A percentile compares a stretch with the other conserved stretches of the same genome.
phyloP scores from a whole-genome alignment of 2,329 filamentous ascomycete genomes.

The Madurella fahalii region DNA sequence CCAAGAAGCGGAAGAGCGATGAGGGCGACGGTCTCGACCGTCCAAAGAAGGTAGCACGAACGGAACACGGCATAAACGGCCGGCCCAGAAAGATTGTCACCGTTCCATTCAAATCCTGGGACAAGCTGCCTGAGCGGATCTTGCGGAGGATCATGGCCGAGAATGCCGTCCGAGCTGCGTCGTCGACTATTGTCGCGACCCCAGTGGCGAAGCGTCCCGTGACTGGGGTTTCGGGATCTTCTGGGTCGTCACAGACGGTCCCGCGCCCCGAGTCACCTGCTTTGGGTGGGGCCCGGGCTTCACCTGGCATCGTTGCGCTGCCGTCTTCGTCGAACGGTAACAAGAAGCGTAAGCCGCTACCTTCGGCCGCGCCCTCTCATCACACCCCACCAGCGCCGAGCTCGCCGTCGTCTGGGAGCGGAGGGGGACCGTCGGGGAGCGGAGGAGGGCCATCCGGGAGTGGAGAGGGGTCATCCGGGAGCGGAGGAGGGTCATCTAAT shows the following conservation, averaged over 20 bases:
- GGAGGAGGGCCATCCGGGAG: background rate
- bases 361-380: constrained; percentile 17
- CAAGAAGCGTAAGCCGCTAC: constrained; percentile 24
- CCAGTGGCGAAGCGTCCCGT: constrained; percentile 16
- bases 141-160: constrained; percentile 7
- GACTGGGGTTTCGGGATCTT: background rate
- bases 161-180: background rate
- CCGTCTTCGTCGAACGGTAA: constrained; percentile 1
- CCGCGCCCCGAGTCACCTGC: background rate
- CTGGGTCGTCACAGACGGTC: background rate
- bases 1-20: constrained; percentile 31
- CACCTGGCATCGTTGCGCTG: background rate
- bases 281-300: background rate
- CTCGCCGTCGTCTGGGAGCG: background rate
- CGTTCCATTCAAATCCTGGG: constrained; percentile 22
- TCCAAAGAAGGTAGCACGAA: constrained; percentile 28
- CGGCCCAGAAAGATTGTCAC: constrained; percentile 21
- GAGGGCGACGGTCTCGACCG: constrained; percentile 22
- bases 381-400: background rate
- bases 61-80: constrained; percentile 14
- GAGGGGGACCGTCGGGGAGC: background rate
- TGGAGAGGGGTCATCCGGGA: background rate
- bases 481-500: background rate
- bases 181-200: constrained; percentile 22
- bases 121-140: constrained; percentile 17